Base-by-base conservation (phyloP, 495 filamentous ascomycete genomes). In the Neurospora pannonica region DNA sequence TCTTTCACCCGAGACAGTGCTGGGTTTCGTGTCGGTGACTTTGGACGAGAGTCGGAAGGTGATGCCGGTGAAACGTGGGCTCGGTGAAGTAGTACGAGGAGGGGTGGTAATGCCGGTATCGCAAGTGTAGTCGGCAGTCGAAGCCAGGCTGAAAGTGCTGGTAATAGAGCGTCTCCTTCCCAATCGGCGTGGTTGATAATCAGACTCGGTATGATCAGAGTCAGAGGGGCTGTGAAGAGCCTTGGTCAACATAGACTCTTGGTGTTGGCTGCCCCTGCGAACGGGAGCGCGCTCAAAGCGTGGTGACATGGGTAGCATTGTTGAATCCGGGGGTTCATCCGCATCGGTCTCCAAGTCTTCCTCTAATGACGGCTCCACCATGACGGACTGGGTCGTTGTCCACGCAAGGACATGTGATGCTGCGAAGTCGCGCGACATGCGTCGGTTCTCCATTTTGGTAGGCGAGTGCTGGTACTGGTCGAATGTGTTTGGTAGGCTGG, bases 81-180 rank as follows among this genome's bases (percentile, higher is more conserved):
- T 99, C 8, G 95, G 93, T 15, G 94, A 93, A 79, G 88, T 93
- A 70, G 93, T 92, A 31, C 94, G 85, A n/a, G 94, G 90, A 60
- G 96, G 94, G 76, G 94, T 97, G n/a, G 94, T 97, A 48, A 94
- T 83, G 69, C 93, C 95, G 46, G 92, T 96, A 79, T 97, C 96
- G 82, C 94, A 97, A 37, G 94, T 97, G 71, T 97, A 85, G 75
- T 97, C 95, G 34, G 90, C 91, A 3, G 93, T 94, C 17, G 95
- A 97, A 70, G 92, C 84, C 72, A 89, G 86, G 83, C 93, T 97
- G 75, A 88, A 83, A 77, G 90, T 94, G 83, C 92, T 94, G 78
- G 90, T 91, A 69, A 91, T 90, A 71, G 94, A 95, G 71, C 90
- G 88, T 71, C 86, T 88, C 84, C 87, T 83, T 76, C 78, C 76